Conservation (phyloP, 495 filamentous ascomycete genomes). For the Penicillium malachiteum region DNA sequence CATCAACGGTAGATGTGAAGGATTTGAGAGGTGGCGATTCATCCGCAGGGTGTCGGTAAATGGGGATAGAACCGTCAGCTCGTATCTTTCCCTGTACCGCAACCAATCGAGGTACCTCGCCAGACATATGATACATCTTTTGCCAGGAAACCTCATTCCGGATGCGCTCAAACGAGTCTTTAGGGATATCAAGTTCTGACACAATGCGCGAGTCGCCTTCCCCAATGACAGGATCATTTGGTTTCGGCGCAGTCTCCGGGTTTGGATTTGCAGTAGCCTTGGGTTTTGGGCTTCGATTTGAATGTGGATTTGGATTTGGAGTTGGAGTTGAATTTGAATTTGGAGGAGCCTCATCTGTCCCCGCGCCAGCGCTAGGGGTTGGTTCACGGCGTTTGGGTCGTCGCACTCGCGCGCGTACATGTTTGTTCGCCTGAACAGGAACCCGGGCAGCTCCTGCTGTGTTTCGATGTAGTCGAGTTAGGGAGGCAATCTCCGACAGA, state of each 20-base stretch:
- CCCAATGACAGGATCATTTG: slow-evolving; percentile 40
- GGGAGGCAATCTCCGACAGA: slow-evolving; percentile 22
- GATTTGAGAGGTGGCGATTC: slow-evolving; percentile 75
- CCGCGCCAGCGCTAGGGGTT: slow-evolving; percentile 16
- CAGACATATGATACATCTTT: slow-evolving; percentile 87
- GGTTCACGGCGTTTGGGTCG: slow-evolving; percentile 33
- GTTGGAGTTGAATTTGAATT: neutral
- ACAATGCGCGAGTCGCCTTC: slow-evolving; percentile 82
- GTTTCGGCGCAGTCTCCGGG: neutral
- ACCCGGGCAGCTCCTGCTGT: slow-evolving; percentile 7
- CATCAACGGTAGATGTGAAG: slow-evolving; percentile 70
- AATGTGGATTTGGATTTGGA: neutral
- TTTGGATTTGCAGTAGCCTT: neutral
- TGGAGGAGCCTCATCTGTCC: slow-evolving; percentile 5
- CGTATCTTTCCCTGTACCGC: slow-evolving; percentile 77
- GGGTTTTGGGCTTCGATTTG: neutral
- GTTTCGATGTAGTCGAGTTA: slow-evolving; percentile 14
- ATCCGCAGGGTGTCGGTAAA: slow-evolving; percentile 93
- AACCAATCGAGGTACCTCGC: slow-evolving; percentile 90
- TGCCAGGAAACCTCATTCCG: slow-evolving; percentile 82
- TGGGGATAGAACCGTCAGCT: slow-evolving; percentile 74
- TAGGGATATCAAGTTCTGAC: slow-evolving; percentile 58
- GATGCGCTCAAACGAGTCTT: slow-evolving; percentile 68
- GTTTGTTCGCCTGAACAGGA: slow-evolving; percentile 19
- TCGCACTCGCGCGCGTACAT: slow-evolving; percentile 30